Evolutionary conservation across 345 rosid species (phyloP).

Genomic region (Euclidium syriacum): DNA sequence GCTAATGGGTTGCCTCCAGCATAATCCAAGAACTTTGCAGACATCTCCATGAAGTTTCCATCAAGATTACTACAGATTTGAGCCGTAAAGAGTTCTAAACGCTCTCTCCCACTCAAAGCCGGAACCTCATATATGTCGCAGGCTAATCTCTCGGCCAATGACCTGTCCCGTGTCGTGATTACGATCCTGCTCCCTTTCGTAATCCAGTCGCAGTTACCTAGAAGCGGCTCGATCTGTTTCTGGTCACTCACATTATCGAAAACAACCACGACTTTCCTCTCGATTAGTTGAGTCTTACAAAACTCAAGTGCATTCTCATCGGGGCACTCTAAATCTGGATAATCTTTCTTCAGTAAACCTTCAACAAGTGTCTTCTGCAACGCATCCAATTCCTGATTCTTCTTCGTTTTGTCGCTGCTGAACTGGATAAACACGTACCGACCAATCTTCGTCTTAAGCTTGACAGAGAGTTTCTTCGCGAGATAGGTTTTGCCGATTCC

Average conservation of each 20-base stretch:
- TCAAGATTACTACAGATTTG: neutral
- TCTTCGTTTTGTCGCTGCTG: neutral
- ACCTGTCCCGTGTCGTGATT: slow-evolving; percentile 17
- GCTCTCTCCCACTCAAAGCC: slow-evolving; percentile 2
- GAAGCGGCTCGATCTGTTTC: neutral
- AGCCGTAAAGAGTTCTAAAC: slow-evolving; percentile 11
- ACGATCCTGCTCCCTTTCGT: slow-evolving; percentile 21
- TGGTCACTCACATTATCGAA: neutral
- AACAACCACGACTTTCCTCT: neutral
- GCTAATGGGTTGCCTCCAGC: slow-evolving; percentile 39
- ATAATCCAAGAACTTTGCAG: slow-evolving; percentile 6
- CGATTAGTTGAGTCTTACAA: neutral
- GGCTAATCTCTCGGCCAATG: neutral
- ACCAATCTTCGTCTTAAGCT: neutral
- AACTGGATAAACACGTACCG: neutral
- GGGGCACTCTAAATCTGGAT: neutral
- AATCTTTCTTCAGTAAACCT: neutral
- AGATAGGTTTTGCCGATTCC: slow-evolving; percentile 26
- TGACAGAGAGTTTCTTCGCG: neutral
- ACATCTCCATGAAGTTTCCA: neutral
- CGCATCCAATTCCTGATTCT: neutral
- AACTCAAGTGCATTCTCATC: neutral
- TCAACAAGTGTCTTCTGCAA: neutral
- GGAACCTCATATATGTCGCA: neutral
- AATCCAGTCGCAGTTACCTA: neutral